A percentile compares a stretch with the other conserved stretches of the same genome.
Evolutionary conservation across 2,329 filamentous ascomycete genomes (phyloP).

Genomic region (Aaosphaeria arxii): DNA sequence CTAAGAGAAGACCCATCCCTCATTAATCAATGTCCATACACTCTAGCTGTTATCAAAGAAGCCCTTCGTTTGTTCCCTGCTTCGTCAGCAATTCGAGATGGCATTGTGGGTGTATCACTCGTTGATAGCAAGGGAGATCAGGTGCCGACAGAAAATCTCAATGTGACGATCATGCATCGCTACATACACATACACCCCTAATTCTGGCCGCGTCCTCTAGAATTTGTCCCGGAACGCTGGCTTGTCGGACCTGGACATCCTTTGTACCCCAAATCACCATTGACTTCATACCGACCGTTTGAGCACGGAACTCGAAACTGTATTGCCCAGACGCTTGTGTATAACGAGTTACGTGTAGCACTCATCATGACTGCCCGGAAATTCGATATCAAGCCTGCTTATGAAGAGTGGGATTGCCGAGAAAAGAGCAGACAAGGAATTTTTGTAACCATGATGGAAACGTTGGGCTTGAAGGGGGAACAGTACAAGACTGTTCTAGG

Average conservation of each 20-base stretch:
- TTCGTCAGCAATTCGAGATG: constrained; percentile 3
- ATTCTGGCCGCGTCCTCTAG: constrained; percentile 1
- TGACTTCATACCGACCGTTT: constrained; percentile 1
- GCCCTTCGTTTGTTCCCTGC: constrained; percentile 24
- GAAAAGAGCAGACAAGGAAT: not conserved
- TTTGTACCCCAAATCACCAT: not conserved
- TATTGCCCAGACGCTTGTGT: constrained; percentile 1
- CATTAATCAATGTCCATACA: constrained; percentile 22
- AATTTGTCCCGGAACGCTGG: constrained; percentile 3
- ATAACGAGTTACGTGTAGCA: constrained; percentile 1
- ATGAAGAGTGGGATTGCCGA: constrained; percentile 4
- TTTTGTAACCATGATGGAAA: not conserved
- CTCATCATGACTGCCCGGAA: constrained; percentile 2
- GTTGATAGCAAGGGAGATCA: not conserved
- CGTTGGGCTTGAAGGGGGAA: not conserved
- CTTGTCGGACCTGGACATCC: constrained; percentile 1
- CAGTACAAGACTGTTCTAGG: constrained; percentile 1
- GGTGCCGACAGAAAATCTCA: not conserved
- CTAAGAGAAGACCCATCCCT: constrained; percentile 17
- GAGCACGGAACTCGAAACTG: constrained; percentile 2
- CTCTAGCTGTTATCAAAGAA: constrained; percentile 30
- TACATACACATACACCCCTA: not conserved
- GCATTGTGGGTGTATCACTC: not conserved
- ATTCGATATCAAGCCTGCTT: constrained; percentile 4
- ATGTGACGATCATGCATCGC: constrained; percentile 1